Base-by-base conservation (phyloP, 371 early-diverging fungal species). In the Mortierella sp. region DNA sequence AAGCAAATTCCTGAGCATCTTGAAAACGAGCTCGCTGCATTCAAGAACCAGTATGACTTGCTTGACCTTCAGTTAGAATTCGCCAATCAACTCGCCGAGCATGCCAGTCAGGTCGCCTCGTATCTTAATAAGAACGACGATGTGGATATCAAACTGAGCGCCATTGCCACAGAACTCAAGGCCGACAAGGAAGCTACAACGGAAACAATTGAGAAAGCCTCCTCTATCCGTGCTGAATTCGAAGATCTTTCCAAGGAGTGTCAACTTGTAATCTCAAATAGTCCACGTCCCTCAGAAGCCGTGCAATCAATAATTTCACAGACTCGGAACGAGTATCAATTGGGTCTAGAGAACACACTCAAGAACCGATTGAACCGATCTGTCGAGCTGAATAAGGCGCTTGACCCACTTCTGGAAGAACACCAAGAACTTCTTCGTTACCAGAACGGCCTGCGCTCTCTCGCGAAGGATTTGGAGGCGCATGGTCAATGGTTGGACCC, bases 381-480 rank as follows among this genome's bases (percentile, higher is more conserved):
- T 18, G 26, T 14, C 0, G 61, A 66, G 1, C 18, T 76, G 62
- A 47, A 69, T 45, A 28, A 66, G 45, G 35, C 72, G 1, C 62
- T 81, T 14, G 64, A 66, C 11, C 73, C 83, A 9, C 73, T 81
- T 35, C 30, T 81, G 66, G 60, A 9, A 14, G 73, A 68, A 20
- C 66, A 72, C 32, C 66, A 66, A 18, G 49, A 47, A 1, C 52
- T 81, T 3, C 73, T 81, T 5, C 40, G 39, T 20, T 81, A 81
- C 54, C 83, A 81, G 35, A 55, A 81, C 24, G 70, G 77, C 5
- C 62, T 81, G 45, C 76, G 83, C 9, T 30, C 58, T 18, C 51
- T 70, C 20, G 64, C 28, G 22, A 30, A 39, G 16, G 70, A 73
- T 16, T 52, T 81, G 49, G 61, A 51, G 30, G 51, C 58, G 4